phyloP scores from a whole-genome alignment of 2,329 filamentous ascomycete species.

The Ophiostoma sp. region DNA sequence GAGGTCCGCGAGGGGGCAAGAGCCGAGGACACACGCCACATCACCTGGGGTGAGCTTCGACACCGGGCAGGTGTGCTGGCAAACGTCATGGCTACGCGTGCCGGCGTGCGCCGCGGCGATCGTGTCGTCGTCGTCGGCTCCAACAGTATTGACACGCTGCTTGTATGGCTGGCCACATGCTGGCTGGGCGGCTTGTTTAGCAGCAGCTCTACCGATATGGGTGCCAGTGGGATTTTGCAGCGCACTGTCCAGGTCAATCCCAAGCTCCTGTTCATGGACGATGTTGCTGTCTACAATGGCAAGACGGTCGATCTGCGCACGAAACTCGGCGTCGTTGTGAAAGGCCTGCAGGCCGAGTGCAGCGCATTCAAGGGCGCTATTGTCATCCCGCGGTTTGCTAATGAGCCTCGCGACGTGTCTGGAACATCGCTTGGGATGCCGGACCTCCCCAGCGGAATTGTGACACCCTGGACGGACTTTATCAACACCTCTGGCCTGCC shows the following conservation, averaged over 20 bases:
- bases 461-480: slow-evolving; percentile 43
- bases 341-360: slow-evolving; percentile 55
- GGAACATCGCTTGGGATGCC: slow-evolving; percentile 34
- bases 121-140: slow-evolving; percentile 69
- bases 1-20: slow-evolving; percentile 63
- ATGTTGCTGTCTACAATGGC: slow-evolving; percentile 65
- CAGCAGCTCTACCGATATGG: slow-evolving; percentile 77
- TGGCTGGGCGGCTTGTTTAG: slow-evolving; percentile 72
- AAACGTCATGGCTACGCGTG: slow-evolving; percentile 57
- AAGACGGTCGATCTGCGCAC: slow-evolving; percentile 64
- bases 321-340: slow-evolving; percentile 65
- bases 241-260: slow-evolving; percentile 69
- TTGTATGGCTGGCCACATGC: slow-evolving; percentile 63
- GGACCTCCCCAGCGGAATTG: slow-evolving; percentile 34
- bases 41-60: slow-evolving; percentile 65
- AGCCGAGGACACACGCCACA: slow-evolving; percentile 44
- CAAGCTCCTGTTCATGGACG: slow-evolving; percentile 78
- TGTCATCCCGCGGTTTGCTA: slow-evolving; percentile 59
- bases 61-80: slow-evolving; percentile 53
- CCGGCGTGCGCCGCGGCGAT: slow-evolving; percentile 65
- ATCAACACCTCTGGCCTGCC: slow-evolving; percentile 33
- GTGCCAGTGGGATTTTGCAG: slow-evolving; percentile 70
- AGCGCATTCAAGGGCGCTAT: slow-evolving; percentile 59
- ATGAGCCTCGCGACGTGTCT: slow-evolving; percentile 52
- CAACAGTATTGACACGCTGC: slow-evolving; percentile 68